phyloP scores from a whole-genome alignment of 805 yeast species.

The Wickerhamomyces sydowiorum region DNA sequence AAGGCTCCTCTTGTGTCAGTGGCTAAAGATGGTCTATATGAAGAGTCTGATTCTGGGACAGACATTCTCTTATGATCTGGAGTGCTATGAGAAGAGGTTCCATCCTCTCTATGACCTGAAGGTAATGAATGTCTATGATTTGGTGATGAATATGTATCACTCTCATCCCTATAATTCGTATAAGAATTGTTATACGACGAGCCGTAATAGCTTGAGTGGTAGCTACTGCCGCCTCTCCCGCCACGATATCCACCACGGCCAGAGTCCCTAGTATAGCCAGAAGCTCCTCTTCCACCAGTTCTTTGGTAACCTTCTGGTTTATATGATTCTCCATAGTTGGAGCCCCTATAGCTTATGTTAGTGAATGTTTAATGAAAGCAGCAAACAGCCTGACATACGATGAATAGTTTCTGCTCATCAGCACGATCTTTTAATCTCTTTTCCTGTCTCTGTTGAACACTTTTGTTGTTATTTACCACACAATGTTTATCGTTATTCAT shows the following conservation, averaged over 20 bases:
- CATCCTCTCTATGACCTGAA: too few relatives aligned
- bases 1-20: not conserved
- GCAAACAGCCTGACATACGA: too few relatives aligned
- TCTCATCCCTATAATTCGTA: too few relatives aligned
- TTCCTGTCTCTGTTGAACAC: too few relatives aligned
- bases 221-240: not conserved
- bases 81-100: not conserved
- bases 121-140: too few relatives aligned
- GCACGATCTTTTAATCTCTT: too few relatives aligned
- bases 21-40: not conserved
- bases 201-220: not conserved
- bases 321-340: not conserved
- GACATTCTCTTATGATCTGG: not conserved
- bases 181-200: not conserved
- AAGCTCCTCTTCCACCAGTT: not conserved
- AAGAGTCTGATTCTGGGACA: not conserved
- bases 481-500: too few relatives aligned
- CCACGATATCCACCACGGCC: not conserved
- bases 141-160: too few relatives aligned
- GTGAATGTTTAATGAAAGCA: too few relatives aligned
- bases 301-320: not conserved
- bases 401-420: too few relatives aligned
- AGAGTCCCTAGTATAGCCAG: not conserved
- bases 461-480: too few relatives aligned
- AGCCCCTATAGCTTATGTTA: too few relatives aligned